phyloP scores from a whole-genome alignment of 352 stramenopile species.

The Phytophthora pseudosyringae region DNA sequence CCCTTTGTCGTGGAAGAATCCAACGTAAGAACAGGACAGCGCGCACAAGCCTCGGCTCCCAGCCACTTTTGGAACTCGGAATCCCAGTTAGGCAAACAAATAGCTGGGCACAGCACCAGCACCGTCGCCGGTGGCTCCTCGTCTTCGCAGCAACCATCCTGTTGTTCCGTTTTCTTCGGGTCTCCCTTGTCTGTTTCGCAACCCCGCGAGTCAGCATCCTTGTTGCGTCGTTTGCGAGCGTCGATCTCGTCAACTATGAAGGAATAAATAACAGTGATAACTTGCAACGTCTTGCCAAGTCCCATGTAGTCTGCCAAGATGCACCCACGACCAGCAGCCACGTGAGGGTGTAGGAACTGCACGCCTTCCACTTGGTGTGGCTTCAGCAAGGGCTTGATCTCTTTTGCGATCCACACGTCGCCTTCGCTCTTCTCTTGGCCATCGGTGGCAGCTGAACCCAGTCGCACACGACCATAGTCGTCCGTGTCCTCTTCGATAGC shows the following conservation, averaged over 20 bases:
- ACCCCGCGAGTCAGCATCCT: not conserved
- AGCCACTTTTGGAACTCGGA: conserved; percentile 98
- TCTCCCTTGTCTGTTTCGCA: not conserved
- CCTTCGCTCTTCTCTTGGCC: conserved; percentile 1
- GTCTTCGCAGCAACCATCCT: conserved; percentile 4
- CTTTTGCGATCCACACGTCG: conserved; percentile 70
- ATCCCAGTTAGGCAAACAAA: conserved; percentile 97
- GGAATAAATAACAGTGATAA: conserved; percentile 87
- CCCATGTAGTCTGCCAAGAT: conserved; percentile 93
- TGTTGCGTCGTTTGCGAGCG: conserved; percentile 12
- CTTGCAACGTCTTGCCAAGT: conserved; percentile 89
- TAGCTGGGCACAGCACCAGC: conserved; percentile 96
- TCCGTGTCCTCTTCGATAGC: conserved; percentile 47
- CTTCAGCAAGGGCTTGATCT: conserved; percentile 81
- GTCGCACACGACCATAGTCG: conserved; percentile 61
- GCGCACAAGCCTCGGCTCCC: conserved; percentile 51
- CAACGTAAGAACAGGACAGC: conserved; percentile 66
- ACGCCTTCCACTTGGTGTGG: conserved; percentile 82
- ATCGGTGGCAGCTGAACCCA: conserved; percentile 22
- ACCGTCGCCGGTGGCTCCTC: conserved; percentile 45
- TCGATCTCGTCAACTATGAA: conserved; percentile 68
- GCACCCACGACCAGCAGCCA: conserved; percentile 65
- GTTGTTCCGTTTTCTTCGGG: not conserved
- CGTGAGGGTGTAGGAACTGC: conserved; percentile 69
- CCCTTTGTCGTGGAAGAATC: conserved; percentile 68